Conservation (phyloP, 768 basidiomycete genomes). For the Calocybe indica region DNA sequence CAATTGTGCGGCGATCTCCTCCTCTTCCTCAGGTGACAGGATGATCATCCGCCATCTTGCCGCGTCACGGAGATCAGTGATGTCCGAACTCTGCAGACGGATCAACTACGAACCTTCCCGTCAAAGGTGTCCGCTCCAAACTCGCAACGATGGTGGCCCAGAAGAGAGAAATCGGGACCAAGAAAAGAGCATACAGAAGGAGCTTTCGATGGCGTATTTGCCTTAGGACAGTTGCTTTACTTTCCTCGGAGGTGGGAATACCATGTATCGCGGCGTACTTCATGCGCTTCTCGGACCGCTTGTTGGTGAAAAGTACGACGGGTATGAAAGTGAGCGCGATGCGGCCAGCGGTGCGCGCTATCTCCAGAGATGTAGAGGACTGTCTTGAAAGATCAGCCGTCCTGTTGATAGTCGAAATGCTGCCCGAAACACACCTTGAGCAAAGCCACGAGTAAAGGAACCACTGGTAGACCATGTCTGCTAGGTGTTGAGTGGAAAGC, state of each 20-base stretch:
- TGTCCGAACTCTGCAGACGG: neutral
- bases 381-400: slow-evolving; percentile 19
- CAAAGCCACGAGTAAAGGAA: slow-evolving; percentile 49
- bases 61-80: slow-evolving; percentile 2
- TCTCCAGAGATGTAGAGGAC: slow-evolving; percentile 69
- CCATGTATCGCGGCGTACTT: slow-evolving; percentile 45
- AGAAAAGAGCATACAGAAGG: slow-evolving; percentile 47
- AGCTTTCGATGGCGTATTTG: slow-evolving; percentile 43
- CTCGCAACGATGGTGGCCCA: slow-evolving; percentile 69
- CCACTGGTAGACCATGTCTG: slow-evolving; percentile 29
- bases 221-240: slow-evolving; percentile 39
- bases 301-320: slow-evolving; percentile 54
- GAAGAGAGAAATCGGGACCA: slow-evolving; percentile 57
- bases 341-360: slow-evolving; percentile 65
- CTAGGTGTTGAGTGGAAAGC: slow-evolving; percentile 33
- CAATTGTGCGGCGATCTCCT: slow-evolving; percentile 77
- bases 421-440: slow-evolving; percentile 48
- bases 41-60: slow-evolving; percentile 81
- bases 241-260: slow-evolving; percentile 46
- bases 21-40: slow-evolving; percentile 90
- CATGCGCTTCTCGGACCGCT: slow-evolving; percentile 44
- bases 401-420: neutral
- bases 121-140: slow-evolving; percentile 73
- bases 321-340: slow-evolving; percentile 75
- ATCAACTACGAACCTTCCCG: slow-evolving; percentile 59